phyloP scores from a whole-genome alignment of 257 asterid species.

The Salvia hispanica region DNA sequence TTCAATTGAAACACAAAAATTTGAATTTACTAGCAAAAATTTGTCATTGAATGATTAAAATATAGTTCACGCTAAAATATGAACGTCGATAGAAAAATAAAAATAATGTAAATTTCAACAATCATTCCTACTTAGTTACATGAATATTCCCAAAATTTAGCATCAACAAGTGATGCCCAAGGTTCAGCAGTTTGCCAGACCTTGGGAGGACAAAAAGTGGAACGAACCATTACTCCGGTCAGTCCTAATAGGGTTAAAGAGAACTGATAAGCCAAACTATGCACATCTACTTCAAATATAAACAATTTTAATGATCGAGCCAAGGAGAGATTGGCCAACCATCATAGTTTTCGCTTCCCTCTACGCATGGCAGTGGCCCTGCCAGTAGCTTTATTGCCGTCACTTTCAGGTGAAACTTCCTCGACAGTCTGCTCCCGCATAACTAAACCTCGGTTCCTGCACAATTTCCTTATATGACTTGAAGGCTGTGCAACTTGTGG shows the following conservation, averaged over 20 bases:
- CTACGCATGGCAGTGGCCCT: conserved; percentile 60
- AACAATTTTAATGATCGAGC: conserved; percentile 22
- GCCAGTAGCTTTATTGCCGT: conserved; percentile 35
- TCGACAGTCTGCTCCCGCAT: conserved; percentile 78
- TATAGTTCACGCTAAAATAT: no score
- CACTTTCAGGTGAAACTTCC: conserved; percentile 82
- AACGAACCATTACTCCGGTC: no score
- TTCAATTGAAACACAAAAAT: no score
- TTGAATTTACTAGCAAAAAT: no score
- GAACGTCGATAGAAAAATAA: no score
- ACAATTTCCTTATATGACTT: conserved; percentile 85
- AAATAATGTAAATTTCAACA: not conserved
- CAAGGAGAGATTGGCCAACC: conserved; percentile 32
- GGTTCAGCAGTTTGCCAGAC: no score
- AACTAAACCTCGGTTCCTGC: conserved; percentile 87
- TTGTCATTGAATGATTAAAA: no score
- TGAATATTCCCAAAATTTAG: not conserved
- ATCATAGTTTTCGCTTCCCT: conserved; percentile 64
- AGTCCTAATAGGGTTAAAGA: no score
- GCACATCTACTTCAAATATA: conserved; percentile 27
- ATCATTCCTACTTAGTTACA: not conserved
- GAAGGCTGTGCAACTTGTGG: conserved; percentile 47
- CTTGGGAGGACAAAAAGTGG: no score
- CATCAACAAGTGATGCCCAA: not conserved
- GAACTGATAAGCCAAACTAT: not conserved